Conservation (phyloP, 2,329 filamentous ascomycete genomes). For the Botryotinia narcissicola region DNA sequence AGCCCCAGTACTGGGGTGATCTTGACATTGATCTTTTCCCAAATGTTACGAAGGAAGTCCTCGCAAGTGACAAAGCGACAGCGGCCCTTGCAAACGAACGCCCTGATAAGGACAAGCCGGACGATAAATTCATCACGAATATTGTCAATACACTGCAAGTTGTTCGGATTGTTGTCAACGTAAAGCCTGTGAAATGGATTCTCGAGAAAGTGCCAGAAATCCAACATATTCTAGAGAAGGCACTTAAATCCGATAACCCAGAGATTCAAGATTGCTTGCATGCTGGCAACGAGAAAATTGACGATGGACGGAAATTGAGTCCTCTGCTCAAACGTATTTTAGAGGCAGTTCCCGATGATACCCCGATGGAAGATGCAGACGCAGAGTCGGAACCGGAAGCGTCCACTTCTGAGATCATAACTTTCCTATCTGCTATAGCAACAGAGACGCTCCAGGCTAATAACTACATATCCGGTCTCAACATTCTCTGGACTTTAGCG, state of each 20-base stretch:
- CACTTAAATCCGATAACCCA: slow-evolving; percentile 80
- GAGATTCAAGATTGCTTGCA: slow-evolving; percentile 95
- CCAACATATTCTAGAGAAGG: slow-evolving; percentile 87
- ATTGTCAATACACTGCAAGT: slow-evolving; percentile 95
- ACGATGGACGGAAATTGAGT: slow-evolving; percentile 67
- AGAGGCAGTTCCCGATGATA: slow-evolving; percentile 80
- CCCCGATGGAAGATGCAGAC: slow-evolving; percentile 70
- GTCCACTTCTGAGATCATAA: slow-evolving; percentile 82
- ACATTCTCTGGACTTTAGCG: slow-evolving; percentile 88
- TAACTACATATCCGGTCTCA: slow-evolving; percentile 85
- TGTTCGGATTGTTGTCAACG: slow-evolving; percentile 82
- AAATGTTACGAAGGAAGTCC: slow-evolving; percentile 82
- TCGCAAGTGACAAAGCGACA: slow-evolving; percentile 75
- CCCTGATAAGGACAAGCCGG: slow-evolving; percentile 66
- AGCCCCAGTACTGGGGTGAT: slow-evolving; percentile 86
- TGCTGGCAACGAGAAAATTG: slow-evolving; percentile 64
- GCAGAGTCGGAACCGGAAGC: slow-evolving; percentile 81
- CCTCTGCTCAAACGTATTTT: slow-evolving; percentile 80
- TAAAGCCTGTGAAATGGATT: slow-evolving; percentile 89
- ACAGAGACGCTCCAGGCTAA: slow-evolving; percentile 80
- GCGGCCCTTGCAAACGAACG: slow-evolving; percentile 58
- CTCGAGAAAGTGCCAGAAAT: slow-evolving; percentile 71
- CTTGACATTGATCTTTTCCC: slow-evolving; percentile 88
- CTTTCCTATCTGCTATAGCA: slow-evolving; percentile 78
- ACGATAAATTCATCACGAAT: slow-evolving; percentile 79